Evolutionary conservation across 495 filamentous ascomycete genomes (phyloP).

Genomic region (Trichoderma orchidacearum): DNA sequence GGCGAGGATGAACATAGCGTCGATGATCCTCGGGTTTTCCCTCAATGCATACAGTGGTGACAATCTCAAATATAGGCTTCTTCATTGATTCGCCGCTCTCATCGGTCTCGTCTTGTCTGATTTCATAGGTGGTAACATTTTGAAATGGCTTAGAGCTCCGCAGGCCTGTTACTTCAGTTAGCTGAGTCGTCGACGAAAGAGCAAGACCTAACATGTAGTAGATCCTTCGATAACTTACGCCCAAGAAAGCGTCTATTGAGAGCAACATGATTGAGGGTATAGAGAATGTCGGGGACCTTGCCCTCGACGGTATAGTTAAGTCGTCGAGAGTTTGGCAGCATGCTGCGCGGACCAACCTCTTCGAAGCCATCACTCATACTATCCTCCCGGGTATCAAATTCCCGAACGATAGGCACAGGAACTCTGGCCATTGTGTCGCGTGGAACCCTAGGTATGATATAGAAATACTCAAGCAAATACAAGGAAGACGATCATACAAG

Average conservation of each 20-base stretch:
- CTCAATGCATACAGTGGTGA: neutral
- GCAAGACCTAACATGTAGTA: too few species aligned
- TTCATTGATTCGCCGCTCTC: neutral
- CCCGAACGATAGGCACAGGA: neutral
- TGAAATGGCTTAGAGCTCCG: constrained; percentile 1
- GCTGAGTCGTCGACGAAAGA: too few species aligned
- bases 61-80: neutral
- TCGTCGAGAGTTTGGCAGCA: neutral
- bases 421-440: neutral
- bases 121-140: neutral
- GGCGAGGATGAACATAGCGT: neutral
- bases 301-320: constrained; percentile 1
- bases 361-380: neutral
- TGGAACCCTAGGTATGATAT: neutral
- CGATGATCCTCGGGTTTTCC: neutral
- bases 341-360: neutral
- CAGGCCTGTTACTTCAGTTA: neutral
- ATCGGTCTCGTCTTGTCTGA: neutral
- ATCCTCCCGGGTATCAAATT: neutral
- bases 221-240: too few species aligned
- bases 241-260: neutral
- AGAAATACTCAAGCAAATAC: too few species aligned
- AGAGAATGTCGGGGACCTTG: neutral
- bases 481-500: too few species aligned
- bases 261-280: neutral